Conservation (phyloP, 2,329 filamentous ascomycete genomes). For the Cladosporium halotolerans region DNA sequence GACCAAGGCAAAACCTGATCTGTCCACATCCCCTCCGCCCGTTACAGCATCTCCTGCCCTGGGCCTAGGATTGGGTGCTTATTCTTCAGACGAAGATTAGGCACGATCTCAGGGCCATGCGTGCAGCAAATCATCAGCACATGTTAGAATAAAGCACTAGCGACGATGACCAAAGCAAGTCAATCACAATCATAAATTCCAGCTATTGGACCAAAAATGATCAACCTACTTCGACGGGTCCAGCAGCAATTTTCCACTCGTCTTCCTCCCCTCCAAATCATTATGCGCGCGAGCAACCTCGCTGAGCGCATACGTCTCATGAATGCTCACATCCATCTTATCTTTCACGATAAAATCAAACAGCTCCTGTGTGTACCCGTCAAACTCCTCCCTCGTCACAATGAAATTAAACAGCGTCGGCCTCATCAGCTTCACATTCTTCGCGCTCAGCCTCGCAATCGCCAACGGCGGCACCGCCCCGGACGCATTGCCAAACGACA, state of each 20-base stretch:
- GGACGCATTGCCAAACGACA: conserved; percentile 76
- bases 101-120: no score
- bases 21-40: conserved; percentile 15
- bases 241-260: conserved; percentile 75
- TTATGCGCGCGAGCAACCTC: conserved; percentile 66
- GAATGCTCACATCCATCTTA: conserved; percentile 65
- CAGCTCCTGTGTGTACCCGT: conserved; percentile 63
- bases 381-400: conserved; percentile 61
- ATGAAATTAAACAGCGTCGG: conserved; percentile 69
- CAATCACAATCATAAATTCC: no score
- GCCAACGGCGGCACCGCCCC: conserved; percentile 68
- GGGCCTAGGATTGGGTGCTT: conserved; percentile 35
- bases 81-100: conserved; percentile 40
- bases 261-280: conserved; percentile 76
- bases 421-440: conserved; percentile 72
- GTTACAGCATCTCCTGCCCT: conserved; percentile 5
- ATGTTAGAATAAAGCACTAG: no score
- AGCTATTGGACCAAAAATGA: no score
- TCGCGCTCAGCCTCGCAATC: conserved; percentile 57
- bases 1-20: not conserved
- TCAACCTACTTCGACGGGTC: conserved; percentile 42
- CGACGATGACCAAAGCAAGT: no score
- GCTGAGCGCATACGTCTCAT: conserved; percentile 69
- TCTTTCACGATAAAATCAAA: conserved; percentile 64
- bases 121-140: no score